A percentile compares a stretch with the other conserved stretches of the same genome.
These are phyloP conservation scores for Spatholobus suberectus DNA, from an alignment of 306 rosid species.

Conservation along the genomic window DNA sequence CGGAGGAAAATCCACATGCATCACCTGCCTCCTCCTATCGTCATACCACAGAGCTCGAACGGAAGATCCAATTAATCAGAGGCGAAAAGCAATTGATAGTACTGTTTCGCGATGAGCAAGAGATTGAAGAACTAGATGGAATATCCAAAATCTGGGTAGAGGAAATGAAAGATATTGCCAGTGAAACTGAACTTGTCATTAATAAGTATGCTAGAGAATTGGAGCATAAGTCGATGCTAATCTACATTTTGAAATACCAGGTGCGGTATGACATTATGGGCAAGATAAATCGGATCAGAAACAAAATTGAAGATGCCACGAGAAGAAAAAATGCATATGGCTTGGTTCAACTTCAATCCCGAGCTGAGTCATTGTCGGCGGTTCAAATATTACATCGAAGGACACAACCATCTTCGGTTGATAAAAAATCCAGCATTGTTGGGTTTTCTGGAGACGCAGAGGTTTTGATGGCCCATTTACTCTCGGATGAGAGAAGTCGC, in stretches of 20 bases:
- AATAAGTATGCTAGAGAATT: neutral
- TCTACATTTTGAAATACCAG: neutral
- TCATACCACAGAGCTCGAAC: neutral
- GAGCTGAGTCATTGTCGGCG: neutral
- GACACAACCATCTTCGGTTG: neutral
- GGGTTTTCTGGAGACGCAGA: slow-evolving; percentile 41
- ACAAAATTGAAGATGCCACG: slow-evolving; percentile 7
- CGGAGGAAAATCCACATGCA: neutral
- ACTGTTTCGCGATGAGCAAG: slow-evolving; percentile 9
- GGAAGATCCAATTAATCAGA: neutral
- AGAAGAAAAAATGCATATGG: slow-evolving; percentile 18
- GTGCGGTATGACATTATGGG: neutral
- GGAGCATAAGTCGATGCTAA: neutral
- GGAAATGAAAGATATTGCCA: slow-evolving; percentile 3
- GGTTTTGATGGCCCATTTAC: slow-evolving; percentile 19
- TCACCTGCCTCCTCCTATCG: neutral
- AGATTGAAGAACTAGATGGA: neutral
- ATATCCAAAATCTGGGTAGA: slow-evolving; percentile 24
- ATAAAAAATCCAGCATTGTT: neutral
- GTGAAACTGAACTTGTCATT: neutral
- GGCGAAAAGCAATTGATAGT: slow-evolving; percentile 30
- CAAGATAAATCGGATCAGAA: neutral
- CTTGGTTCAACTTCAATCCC: neutral
- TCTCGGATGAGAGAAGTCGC: neutral
- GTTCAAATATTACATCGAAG: neutral